Conservation (phyloP, 345 rosid species). For the Corymbia maculata region DNA sequence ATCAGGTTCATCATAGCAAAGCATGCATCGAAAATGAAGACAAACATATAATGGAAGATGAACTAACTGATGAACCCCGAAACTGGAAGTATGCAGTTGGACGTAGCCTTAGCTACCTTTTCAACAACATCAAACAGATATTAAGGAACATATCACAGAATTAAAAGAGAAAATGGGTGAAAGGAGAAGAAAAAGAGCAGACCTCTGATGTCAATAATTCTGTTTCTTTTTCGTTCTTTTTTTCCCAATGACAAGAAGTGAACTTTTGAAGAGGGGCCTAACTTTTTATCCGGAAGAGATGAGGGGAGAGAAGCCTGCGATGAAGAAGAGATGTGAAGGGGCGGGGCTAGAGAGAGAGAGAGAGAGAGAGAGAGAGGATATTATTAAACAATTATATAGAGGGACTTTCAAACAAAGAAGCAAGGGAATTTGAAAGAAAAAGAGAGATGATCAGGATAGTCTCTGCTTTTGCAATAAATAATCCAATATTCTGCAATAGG, state of each 20-base stretch:
- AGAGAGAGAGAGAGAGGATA: background rate
- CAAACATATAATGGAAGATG: background rate
- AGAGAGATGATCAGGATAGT: slow-evolving; percentile 3
- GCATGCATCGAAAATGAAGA: background rate
- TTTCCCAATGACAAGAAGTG: background rate
- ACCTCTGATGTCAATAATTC: background rate
- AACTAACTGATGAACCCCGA: background rate
- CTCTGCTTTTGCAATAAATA: background rate
- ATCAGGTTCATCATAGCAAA: background rate
- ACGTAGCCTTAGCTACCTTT: background rate
- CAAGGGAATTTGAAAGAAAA: background rate
- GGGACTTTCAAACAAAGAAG: background rate
- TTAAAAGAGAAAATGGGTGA: background rate
- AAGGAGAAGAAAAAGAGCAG: background rate
- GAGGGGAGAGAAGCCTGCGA: background rate
- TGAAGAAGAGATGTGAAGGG: background rate
- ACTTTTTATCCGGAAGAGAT: background rate
- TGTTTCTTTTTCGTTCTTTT: background rate
- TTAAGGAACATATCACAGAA: background rate
- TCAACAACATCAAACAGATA: background rate
- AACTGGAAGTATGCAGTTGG: background rate
- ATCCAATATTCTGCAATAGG: background rate
- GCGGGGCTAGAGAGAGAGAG: background rate
- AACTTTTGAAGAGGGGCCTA: background rate
- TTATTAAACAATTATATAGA: background rate